phyloP scores from a whole-genome alignment of 1,284 basidiomycete species.

The Prillingera fragicola region DNA sequence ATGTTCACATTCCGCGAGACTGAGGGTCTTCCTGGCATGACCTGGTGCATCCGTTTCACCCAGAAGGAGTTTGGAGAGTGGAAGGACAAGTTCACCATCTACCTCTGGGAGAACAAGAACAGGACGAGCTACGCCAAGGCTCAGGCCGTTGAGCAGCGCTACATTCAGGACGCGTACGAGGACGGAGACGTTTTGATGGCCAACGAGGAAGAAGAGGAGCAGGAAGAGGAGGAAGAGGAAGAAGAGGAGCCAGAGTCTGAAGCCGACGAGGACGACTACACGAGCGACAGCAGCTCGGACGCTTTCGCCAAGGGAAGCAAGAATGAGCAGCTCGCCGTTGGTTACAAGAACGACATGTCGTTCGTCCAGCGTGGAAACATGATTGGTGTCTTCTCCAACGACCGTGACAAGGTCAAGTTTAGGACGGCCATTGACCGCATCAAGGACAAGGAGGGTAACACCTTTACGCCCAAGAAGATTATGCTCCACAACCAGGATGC shows the following conservation, averaged over 20 bases:
- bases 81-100: slow-evolving; percentile 62
- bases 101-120: slow-evolving; percentile 79
- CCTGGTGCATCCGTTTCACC: slow-evolving; percentile 77
- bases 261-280: slow-evolving; percentile 51
- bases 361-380: slow-evolving; percentile 93
- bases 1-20: slow-evolving; percentile 57
- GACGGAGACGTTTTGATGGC: slow-evolving; percentile 82
- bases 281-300: slow-evolving; percentile 53
- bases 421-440: slow-evolving; percentile 83
- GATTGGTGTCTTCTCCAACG: slow-evolving; percentile 94
- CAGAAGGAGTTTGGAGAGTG: slow-evolving; percentile 59
- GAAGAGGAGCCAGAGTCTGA: slow-evolving; percentile 62
- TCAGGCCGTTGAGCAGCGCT: slow-evolving; percentile 65
- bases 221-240: slow-evolving; percentile 66
- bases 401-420: slow-evolving; percentile 75
- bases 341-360: slow-evolving; percentile 92
- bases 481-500: slow-evolving; percentile 98
- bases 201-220: slow-evolving; percentile 55
- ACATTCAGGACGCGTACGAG: slow-evolving; percentile 60
- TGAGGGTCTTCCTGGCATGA: slow-evolving; percentile 58
- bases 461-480: slow-evolving; percentile 83
- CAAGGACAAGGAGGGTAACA: slow-evolving; percentile 71
- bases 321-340: slow-evolving; percentile 88
- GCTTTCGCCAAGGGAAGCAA: slow-evolving; percentile 54
- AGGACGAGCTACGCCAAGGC: slow-evolving; percentile 70